phyloP scores from a whole-genome alignment of 352 stramenopile genomes.

The Phytophthora tubulina region DNA sequence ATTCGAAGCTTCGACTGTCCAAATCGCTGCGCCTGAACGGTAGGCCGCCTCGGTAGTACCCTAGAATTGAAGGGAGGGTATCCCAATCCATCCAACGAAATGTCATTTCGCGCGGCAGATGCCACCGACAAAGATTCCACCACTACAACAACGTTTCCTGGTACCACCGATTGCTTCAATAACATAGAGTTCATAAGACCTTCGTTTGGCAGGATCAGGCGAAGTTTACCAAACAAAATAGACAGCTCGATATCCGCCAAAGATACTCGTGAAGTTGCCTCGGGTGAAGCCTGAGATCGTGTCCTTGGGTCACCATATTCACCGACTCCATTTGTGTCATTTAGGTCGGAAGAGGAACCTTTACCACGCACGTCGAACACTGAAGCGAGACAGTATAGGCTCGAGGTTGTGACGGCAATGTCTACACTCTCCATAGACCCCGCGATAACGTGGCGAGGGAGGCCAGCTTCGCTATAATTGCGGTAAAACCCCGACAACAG shows the following conservation, averaged over 20 bases:
- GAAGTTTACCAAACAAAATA: slow-evolving; percentile 55
- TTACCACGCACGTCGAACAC: slow-evolving; percentile 26
- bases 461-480: slow-evolving; percentile 56
- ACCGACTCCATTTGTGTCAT: no score
- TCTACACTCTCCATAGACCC: slow-evolving; percentile 60
- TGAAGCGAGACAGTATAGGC: slow-evolving; percentile 52
- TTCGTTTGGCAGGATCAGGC: slow-evolving; percentile 62
- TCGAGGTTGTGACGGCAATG: slow-evolving; percentile 56
- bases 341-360: neutral
- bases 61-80: slow-evolving; percentile 85
- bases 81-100: slow-evolving; percentile 73
- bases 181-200: slow-evolving; percentile 44
- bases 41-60: slow-evolving; percentile 60
- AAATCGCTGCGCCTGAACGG: slow-evolving; percentile 56
- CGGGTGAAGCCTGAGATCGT: neutral
- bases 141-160: slow-evolving; percentile 51
- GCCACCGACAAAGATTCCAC: slow-evolving; percentile 59
- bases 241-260: slow-evolving; percentile 55
- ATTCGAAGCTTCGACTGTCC: slow-evolving; percentile 53
- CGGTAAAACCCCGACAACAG: slow-evolving; percentile 54
- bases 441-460: slow-evolving; percentile 43
- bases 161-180: slow-evolving; percentile 9
- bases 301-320: slow-evolving; percentile 1
- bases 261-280: neutral
- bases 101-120: slow-evolving; percentile 58